These are phyloP conservation scores for Nyctanthes arbortristis DNA, from an alignment of 257 asterid species.

Conservation along the genomic window DNA sequence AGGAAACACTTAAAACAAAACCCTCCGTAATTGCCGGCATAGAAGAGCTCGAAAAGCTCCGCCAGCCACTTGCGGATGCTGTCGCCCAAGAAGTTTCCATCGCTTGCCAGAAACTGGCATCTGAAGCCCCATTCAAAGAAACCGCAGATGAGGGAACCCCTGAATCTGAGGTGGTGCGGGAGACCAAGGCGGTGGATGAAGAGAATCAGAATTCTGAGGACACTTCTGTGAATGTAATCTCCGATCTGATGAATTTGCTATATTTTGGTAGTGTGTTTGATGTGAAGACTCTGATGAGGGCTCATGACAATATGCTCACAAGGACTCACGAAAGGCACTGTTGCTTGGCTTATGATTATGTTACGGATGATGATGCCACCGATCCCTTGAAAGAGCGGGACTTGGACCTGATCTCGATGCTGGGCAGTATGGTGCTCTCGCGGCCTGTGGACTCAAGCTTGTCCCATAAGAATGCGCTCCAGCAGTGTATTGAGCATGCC, in stretches of 20 bases:
- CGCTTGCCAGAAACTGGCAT: constrained; percentile 25
- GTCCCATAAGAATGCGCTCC: constrained; percentile 69
- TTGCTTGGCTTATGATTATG: constrained; percentile 82
- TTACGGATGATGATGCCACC: constrained; percentile 70
- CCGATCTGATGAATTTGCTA: constrained; percentile 61
- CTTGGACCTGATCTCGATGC: constrained; percentile 71
- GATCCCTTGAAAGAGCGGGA: constrained; percentile 73
- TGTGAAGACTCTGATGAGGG: constrained; percentile 58
- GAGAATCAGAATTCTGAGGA: not conserved
- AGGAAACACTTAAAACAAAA: constrained; percentile 72
- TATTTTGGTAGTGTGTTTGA: constrained; percentile 79
- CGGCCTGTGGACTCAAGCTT: constrained; percentile 61
- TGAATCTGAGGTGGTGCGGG: constrained; percentile 20
- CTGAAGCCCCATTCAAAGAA: constrained; percentile 4
- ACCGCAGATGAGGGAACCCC: constrained; percentile 22
- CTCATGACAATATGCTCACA: constrained; percentile 49
- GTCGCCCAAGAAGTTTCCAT: constrained; percentile 62
- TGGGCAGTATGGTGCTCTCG: constrained; percentile 59
- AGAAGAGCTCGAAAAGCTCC: constrained; percentile 80
- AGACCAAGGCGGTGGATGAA: not conserved
- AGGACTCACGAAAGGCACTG: constrained; percentile 83
- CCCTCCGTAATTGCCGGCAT: constrained; percentile 55
- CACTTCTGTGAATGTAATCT: constrained; percentile 28
- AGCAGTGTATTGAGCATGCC: constrained; percentile 72
- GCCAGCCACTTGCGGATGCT: constrained; percentile 62